Base-by-base conservation (phyloP, 1,284 basidiomycete species). In the Rhizoctonia solani region DNA sequence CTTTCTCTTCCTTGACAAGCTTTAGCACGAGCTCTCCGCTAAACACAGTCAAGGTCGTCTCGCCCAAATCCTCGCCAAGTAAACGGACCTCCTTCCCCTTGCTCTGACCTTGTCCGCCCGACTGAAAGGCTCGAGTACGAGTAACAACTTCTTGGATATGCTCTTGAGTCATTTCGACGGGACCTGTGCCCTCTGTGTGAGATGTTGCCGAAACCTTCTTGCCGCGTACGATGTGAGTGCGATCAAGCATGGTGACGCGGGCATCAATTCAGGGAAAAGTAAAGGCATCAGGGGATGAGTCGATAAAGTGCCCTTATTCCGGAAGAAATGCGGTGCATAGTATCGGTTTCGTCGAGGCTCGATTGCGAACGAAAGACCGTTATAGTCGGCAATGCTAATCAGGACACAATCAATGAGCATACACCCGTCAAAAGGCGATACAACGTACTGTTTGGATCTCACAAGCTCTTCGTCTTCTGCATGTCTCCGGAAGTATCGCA, bases 201-300 rank as follows among this genome's bases (percentile, higher is more conserved):
- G 14, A 21, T 14, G 37, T 16, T 25, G 21, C 42, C 54, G 50
- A 42, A 67, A 69, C 69, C 55, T 73, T 70, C 66, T 42, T 84
- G 79, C 4, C 83, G 23, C 88, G 83, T 46, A 85, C 75, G 3
- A 90, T 76, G 39, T 83, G 81, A 0, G 80, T 76, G 9, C 90
- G 82, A 73, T 92, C 88, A 68, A 92, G 78, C 67, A 92, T 81
- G 1, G 82, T 81, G 25, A 90, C 0, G 83, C 80, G 0, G 90
- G 88, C 1, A 91, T 76, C 1, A 87, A 81, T 68, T 92, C 89
- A 0, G 87, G 83, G 76, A 92, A 92, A 16, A 90, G 77, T 11
- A 92, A 79, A 1, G 90, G 89, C 9, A 86, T 76, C 9, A 91
- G 79, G 0, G 83, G 82, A 37, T 84, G 81, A 8, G 80, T 80